A percentile compares a stretch with the other conserved stretches of the same genome.
These are phyloP conservation scores for Penicillium sumatraense DNA, from an alignment of 2,329 filamentous ascomycete genomes.

Conservation along the genomic window DNA sequence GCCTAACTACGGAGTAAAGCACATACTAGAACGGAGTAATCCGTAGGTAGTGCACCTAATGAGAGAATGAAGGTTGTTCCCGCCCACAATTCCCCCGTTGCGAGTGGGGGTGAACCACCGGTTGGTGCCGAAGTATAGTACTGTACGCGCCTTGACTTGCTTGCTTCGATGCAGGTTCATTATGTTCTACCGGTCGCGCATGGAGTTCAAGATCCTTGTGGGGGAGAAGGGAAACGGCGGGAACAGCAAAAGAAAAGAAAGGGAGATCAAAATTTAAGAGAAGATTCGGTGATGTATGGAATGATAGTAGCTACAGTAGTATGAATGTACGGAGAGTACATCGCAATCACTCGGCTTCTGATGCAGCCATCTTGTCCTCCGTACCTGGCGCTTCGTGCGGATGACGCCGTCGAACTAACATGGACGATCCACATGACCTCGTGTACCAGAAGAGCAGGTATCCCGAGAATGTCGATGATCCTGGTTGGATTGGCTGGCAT, in stretches of 20 bases:
- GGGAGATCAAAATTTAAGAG: not conserved
- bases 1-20: too few species aligned
- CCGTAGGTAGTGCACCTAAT: too few species aligned
- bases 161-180: slow-evolving; percentile 1
- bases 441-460: slow-evolving; percentile 19
- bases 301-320: too few species aligned
- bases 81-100: slow-evolving; percentile 7
- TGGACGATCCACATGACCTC: slow-evolving; percentile 21
- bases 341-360: not conserved
- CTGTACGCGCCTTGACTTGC: not conserved
- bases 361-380: not conserved
- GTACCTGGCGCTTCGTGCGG: slow-evolving; percentile 20
- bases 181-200: slow-evolving; percentile 4
- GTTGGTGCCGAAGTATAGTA: slow-evolving; percentile 10
- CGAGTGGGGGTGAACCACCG: slow-evolving; percentile 20
- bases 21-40: too few species aligned
- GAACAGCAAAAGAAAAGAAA: not conserved
- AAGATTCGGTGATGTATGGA: too few species aligned
- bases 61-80: slow-evolving; percentile 24
- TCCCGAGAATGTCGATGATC: slow-evolving; percentile 16
- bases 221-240: not conserved
- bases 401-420: slow-evolving; percentile 4
- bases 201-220: not conserved
- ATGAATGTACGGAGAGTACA: too few species aligned
- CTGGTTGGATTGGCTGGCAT: slow-evolving; percentile 11